Evolutionary conservation across 208 protist genomes (phyloP).

Genomic region (Naegleria gruberi): DNA sequence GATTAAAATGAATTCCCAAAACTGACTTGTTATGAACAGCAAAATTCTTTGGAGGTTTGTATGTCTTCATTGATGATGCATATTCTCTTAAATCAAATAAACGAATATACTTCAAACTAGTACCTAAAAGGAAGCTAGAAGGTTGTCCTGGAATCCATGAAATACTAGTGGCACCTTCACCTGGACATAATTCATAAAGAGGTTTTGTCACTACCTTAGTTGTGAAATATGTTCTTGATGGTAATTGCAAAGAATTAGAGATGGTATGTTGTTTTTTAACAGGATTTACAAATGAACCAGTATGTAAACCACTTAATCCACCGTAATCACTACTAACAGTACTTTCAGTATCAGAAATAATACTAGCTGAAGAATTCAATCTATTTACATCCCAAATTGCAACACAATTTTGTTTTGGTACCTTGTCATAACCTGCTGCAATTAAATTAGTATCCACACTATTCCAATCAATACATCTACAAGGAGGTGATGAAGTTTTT

Average conservation of each 20-base stretch:
- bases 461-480: slow-evolving; percentile 6
- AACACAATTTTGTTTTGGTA: neutral
- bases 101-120: neutral
- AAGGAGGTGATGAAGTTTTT: neutral
- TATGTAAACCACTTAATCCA: neutral
- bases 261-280: neutral
- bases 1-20: neutral
- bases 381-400: neutral
- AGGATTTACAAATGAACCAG: neutral
- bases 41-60: neutral
- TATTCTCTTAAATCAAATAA: slow-evolving; percentile 14
- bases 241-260: neutral
- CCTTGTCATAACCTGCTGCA: slow-evolving; percentile 16
- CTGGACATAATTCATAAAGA: neutral
- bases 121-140: neutral
- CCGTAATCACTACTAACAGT: neutral
- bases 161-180: neutral
- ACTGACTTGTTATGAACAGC: neutral
- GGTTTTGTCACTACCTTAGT: neutral
- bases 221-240: neutral
- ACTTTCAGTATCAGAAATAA: neutral
- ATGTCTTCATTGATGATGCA: neutral
- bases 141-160: neutral
- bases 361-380: neutral
- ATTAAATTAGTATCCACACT: neutral